A percentile compares a stretch with the other conserved stretches of the same genome.
These are phyloP conservation scores for Hyaloscypha hepaticicola DNA, from an alignment of 495 filamentous ascomycete species.

Conservation along the genomic window DNA sequence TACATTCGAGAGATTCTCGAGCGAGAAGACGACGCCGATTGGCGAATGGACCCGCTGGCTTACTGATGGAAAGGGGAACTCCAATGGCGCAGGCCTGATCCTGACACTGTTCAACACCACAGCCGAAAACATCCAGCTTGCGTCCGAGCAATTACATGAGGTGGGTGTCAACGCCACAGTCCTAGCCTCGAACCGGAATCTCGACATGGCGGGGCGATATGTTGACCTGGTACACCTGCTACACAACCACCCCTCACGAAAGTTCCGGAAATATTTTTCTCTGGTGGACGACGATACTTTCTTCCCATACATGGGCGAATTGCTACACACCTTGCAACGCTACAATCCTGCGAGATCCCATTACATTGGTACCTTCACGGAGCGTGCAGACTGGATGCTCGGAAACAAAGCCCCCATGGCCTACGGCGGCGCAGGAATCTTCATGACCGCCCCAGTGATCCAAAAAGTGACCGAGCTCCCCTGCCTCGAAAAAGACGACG, in stretches of 20 bases:
- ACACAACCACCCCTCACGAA: conserved; percentile 28
- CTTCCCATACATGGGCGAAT: conserved; percentile 50
- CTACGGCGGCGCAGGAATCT: conserved; percentile 61
- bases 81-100: conserved; percentile 46
- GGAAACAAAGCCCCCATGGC: conserved; percentile 43
- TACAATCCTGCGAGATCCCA: conserved; percentile 48
- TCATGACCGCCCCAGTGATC: conserved; percentile 53
- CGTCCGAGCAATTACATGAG: conserved; percentile 24
- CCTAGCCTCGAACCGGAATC: conserved; percentile 25
- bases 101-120: conserved; percentile 47
- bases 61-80: conserved; percentile 28
- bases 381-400: conserved; percentile 40
- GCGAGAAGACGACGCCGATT: conserved; percentile 37
- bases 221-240: conserved; percentile 35
- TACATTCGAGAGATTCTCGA: conserved; percentile 50
- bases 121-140: conserved; percentile 31
- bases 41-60: conserved; percentile 40
- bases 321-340: conserved; percentile 45
- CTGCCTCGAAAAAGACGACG: conserved; percentile 34
- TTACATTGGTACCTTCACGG: conserved; percentile 59
- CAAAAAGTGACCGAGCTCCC: conserved; percentile 37
- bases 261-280: conserved; percentile 31
- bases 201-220: conserved; percentile 38
- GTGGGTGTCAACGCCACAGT: conserved; percentile 37
- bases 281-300: conserved; percentile 49